Evolutionary conservation across 2,329 filamentous ascomycete genomes (phyloP).

Genomic region (Botrytis tulipae): DNA sequence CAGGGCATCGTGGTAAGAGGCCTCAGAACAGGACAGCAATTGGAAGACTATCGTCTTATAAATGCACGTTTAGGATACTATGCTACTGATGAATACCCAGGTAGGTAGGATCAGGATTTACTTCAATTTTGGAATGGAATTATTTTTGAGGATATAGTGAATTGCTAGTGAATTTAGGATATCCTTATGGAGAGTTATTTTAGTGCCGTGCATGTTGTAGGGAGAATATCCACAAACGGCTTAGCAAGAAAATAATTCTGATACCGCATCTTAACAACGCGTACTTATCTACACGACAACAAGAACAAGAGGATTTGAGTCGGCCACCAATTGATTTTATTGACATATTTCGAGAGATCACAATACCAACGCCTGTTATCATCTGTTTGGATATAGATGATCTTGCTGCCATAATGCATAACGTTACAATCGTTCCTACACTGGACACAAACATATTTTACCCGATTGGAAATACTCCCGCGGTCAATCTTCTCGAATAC

Average conservation of each 20-base stretch:
- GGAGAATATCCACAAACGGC: background rate
- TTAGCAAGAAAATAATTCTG: background rate
- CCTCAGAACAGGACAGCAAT: background rate
- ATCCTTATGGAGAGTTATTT: background rate
- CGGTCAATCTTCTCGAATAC: slow-evolving; percentile 6
- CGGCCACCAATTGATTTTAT: background rate
- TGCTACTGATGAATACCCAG: background rate
- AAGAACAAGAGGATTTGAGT: background rate
- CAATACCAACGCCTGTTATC: background rate
- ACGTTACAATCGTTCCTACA: background rate
- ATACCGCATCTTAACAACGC: background rate
- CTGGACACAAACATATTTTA: background rate
- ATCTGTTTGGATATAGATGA: background rate
- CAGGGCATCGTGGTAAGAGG: background rate
- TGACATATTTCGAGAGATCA: background rate
- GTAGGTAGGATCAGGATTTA: background rate
- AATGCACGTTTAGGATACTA: background rate
- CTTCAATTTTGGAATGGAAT: background rate
- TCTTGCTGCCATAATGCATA: slow-evolving; percentile 2
- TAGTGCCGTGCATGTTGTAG: background rate
- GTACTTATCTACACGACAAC: background rate
- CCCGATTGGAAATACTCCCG: background rate
- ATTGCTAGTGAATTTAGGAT: background rate
- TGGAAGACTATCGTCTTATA: background rate
- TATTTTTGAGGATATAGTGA: background rate